Conservation (phyloP, 2,329 filamentous ascomycete species). For the Rutstroemia sp. region DNA sequence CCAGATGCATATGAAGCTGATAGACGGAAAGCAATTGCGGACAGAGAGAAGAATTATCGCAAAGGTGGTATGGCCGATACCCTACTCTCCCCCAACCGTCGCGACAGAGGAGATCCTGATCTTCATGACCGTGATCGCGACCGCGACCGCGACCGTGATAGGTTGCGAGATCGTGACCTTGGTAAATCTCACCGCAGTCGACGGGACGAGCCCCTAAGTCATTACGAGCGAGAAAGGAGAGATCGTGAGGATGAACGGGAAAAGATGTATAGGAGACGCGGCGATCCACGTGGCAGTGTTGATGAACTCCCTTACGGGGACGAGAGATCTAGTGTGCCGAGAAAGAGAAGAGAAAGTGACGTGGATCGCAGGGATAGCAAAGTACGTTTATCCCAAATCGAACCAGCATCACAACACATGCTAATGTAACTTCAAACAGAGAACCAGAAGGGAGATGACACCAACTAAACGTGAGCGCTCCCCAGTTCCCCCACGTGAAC, state of each 20-base stretch:
- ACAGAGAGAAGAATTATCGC: slow-evolving; percentile 88
- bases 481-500: slow-evolving; percentile 45
- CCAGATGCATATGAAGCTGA: slow-evolving; percentile 93
- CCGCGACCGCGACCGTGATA: slow-evolving; percentile 30
- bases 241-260: slow-evolving; percentile 89
- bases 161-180: slow-evolving; percentile 29
- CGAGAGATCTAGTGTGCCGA: slow-evolving; percentile 53
- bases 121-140: slow-evolving; percentile 30
- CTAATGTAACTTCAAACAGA: slow-evolving; percentile 33
- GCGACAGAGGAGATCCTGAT: slow-evolving; percentile 31
- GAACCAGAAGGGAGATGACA: slow-evolving; percentile 50
- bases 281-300: slow-evolving; percentile 67
- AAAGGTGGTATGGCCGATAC: slow-evolving; percentile 66
- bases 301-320: slow-evolving; percentile 92
- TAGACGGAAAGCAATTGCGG: slow-evolving; percentile 84
- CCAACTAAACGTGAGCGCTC: slow-evolving; percentile 47
- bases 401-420: not conserved
- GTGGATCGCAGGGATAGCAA: slow-evolving; percentile 59
- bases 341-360: slow-evolving; percentile 75
- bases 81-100: slow-evolving; percentile 38
- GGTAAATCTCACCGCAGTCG: slow-evolving; percentile 39
- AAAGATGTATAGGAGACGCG: slow-evolving; percentile 73
- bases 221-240: slow-evolving; percentile 80
- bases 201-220: slow-evolving; percentile 53
- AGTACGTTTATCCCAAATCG: slow-evolving; percentile 29